Evolutionary conservation across 2,329 filamentous ascomycete genomes (phyloP).

Genomic region (Arthrocladium fulminans): DNA sequence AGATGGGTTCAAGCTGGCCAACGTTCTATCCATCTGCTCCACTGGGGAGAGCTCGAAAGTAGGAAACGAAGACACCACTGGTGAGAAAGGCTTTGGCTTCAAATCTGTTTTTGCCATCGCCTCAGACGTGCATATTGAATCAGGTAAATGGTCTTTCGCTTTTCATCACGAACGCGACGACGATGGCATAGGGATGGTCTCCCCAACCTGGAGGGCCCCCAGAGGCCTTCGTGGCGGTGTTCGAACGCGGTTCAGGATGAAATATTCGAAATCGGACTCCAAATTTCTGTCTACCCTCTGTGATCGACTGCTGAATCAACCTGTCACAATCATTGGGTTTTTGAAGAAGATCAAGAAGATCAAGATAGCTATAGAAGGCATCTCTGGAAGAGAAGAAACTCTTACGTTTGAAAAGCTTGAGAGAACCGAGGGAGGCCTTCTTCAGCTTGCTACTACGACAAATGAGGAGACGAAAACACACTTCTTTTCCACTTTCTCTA

Average conservation of each 20-base stretch:
- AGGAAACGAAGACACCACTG: conserved; percentile 23
- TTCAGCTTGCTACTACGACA: conserved; percentile 9
- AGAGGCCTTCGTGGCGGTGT: conserved; percentile 7
- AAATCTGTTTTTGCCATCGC: conserved; percentile 32
- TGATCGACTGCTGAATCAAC: conserved; percentile 10
- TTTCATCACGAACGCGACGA: conserved; percentile 15
- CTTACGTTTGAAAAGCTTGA: conserved; percentile 10
- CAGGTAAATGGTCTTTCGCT: conserved; percentile 18
- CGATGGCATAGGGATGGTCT: conserved; percentile 17
- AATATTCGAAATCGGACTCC: conserved; percentile 6
- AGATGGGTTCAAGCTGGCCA: conserved; percentile 32
- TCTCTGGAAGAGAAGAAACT: background rate
- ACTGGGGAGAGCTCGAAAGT: conserved; percentile 31
- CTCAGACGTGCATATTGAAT: conserved; percentile 12
- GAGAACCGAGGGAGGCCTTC: conserved; percentile 1
- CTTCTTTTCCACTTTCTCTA: too few species aligned
- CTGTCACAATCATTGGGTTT: conserved; percentile 10
- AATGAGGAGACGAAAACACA: too few species aligned
- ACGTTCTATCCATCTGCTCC: conserved; percentile 33
- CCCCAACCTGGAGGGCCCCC: conserved; percentile 8
- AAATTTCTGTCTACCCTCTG: conserved; percentile 4
- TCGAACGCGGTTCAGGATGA: conserved; percentile 11
- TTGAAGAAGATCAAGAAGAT: conserved; percentile 13
- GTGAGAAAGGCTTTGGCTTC: conserved; percentile 31
- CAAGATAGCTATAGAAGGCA: conserved; percentile 5